phyloP scores from a whole-genome alignment of 495 filamentous ascomycete genomes.

The Polyplosphaeria fusca region DNA sequence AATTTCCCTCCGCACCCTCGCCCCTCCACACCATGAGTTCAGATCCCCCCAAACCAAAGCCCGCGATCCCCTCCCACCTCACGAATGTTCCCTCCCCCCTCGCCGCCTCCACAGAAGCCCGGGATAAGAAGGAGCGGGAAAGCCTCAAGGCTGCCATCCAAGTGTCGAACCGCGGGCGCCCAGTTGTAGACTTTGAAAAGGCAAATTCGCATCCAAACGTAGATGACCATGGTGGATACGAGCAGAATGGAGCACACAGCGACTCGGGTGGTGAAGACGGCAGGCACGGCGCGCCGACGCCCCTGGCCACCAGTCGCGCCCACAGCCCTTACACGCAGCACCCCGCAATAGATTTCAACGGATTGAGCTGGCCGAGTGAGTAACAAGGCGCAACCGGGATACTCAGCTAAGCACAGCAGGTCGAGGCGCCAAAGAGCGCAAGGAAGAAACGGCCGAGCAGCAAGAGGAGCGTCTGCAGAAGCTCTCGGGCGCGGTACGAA shows the following conservation, averaged over 20 bases:
- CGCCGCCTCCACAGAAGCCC: slow-evolving; percentile 20
- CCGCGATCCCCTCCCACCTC: slow-evolving; percentile 29
- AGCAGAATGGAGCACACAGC: too few relatives aligned
- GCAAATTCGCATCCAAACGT: slow-evolving; percentile 20
- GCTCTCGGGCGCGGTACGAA: slow-evolving; percentile 79
- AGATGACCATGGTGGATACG: too few relatives aligned
- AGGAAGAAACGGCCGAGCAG: slow-evolving; percentile 75
- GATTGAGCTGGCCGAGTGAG: slow-evolving; percentile 67
- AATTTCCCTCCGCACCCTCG: neutral
- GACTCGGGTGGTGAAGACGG: slow-evolving; percentile 56
- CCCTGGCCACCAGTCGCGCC: slow-evolving; percentile 52
- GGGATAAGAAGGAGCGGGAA: slow-evolving; percentile 34
- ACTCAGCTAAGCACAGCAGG: slow-evolving; percentile 47
- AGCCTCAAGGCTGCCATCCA: slow-evolving; percentile 31
- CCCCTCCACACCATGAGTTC: slow-evolving; percentile 9
- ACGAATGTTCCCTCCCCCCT: slow-evolving; percentile 31
- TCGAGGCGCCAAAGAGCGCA: slow-evolving; percentile 71
- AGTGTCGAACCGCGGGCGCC: slow-evolving; percentile 23
- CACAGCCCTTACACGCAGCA: slow-evolving; percentile 60
- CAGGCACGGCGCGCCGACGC: slow-evolving; percentile 42
- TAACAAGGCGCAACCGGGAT: slow-evolving; percentile 11
- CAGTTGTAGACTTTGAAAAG: slow-evolving; percentile 27
- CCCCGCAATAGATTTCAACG: slow-evolving; percentile 72
- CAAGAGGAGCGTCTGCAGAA: slow-evolving; percentile 67
- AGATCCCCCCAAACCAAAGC: slow-evolving; percentile 30